Base-by-base conservation (phyloP, 2,329 filamentous ascomycete species). In the Alternaria gansuensis region DNA sequence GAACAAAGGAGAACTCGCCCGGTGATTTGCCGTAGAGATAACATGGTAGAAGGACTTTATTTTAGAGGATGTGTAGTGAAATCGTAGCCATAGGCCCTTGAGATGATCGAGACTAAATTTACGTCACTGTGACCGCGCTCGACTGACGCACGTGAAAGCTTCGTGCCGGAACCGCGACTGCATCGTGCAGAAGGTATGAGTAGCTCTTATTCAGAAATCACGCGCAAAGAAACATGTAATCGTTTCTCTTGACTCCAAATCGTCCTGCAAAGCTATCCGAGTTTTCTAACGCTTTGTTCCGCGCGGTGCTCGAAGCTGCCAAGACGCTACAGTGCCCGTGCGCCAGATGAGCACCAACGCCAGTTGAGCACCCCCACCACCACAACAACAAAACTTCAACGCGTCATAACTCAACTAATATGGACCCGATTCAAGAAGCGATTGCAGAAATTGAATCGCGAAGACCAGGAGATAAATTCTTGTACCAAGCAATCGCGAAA, bases 101-200 rank as follows among this genome's bases (percentile, higher is more conserved):
- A 23, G 41, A 17, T 28, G 40, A 57, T 24, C 31, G 23, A 37
- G 24, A 43, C 37, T 44, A 21, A 21, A 54, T 58, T 29, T 64
- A 71, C 68, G 68, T 71, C 68, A 70, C 65, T 26, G 64, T 71
- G 65, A 71, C 62, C 61, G 43, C 34, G 56, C 39, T 36, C 23
- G 43, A 43, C 34, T 33, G 31, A 24, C 31, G 46, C 44, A 53
- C 55, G 52, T 52, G 54, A 45, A 39, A 44, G 23, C 6, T 26
- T 23, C 28, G 21, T 23, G 34, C 40, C 11, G 33, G 40, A 26
- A 28, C 45, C 29, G n/a, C 31, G 28, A 23, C n/a, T 17, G 41
- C 14, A 34, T 23, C 4, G 23, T 10, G 40, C 5, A 10, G 7
- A 36, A 3, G 6, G 3, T 2, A 17, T 17, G 17, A 6, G 5